phyloP scores from a whole-genome alignment of 441 rosid genomes.

The Pelargonium myrrhifolium region DNA sequence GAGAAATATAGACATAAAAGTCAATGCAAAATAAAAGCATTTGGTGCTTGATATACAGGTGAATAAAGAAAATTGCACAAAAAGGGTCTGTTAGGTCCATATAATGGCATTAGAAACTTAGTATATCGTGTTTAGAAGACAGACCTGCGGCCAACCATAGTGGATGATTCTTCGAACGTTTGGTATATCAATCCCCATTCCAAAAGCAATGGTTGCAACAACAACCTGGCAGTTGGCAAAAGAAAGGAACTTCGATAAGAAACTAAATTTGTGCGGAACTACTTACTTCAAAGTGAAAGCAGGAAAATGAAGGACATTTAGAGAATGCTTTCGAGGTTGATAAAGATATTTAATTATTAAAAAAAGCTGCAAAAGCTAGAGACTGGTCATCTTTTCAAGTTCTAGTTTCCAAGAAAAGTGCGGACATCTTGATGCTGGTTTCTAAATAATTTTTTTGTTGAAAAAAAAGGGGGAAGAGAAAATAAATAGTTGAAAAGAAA shows the following conservation, averaged over 20 bases:
- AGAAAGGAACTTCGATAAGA: neutral
- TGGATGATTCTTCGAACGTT: slow-evolving; percentile 77
- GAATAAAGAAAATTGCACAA: neutral
- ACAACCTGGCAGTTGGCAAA: slow-evolving; percentile 46
- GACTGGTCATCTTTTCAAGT: neutral
- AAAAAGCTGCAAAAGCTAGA: neutral
- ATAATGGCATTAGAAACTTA: neutral
- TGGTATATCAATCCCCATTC: slow-evolving; percentile 90
- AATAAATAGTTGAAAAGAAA: neutral
- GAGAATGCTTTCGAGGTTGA: neutral
- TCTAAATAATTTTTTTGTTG: too few relatives aligned
- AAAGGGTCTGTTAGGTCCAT: neutral
- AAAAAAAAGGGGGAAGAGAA: neutral
- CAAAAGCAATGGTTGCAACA: slow-evolving; percentile 89
- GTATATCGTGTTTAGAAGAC: neutral
- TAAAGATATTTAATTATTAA: neutral
- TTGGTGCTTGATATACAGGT: neutral
- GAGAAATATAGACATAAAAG: slow-evolving; percentile 5
- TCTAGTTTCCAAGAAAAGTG: neutral
- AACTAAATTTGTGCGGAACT: neutral
- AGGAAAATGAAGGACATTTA: neutral
- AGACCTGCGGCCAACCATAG: slow-evolving; percentile 97
- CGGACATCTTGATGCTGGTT: neutral
- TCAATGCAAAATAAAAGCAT: neutral
- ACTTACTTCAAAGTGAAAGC: neutral